Conservation (phyloP, 345 rosid species). For the Gossypium raimondii region DNA sequence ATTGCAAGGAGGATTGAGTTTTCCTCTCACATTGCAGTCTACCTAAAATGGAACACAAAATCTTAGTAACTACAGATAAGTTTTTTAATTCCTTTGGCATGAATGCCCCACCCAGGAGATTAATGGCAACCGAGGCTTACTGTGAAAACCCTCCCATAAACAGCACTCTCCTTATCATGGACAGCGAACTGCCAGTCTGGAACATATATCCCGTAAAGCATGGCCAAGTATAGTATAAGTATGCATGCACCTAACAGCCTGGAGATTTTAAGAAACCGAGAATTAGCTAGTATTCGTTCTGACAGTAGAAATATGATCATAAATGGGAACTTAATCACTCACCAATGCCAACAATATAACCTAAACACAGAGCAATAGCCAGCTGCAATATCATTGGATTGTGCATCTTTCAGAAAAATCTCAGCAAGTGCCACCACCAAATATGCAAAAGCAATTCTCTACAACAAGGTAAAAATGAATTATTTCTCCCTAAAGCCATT, state of each 20-base stretch:
- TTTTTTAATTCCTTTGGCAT: neutral
- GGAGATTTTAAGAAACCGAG: slow-evolving; percentile 21
- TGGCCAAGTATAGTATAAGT: slow-evolving; percentile 48
- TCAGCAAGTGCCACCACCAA: slow-evolving; percentile 61
- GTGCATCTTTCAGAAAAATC: slow-evolving; percentile 44
- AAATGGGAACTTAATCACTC: slow-evolving; percentile 3
- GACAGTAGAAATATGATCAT: neutral
- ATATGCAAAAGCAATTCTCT: slow-evolving; percentile 93
- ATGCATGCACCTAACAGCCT: slow-evolving; percentile 66
- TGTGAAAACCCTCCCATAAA: slow-evolving; percentile 54
- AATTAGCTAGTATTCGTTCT: neutral
- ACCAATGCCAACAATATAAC: slow-evolving; percentile 71
- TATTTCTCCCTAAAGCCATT: neutral
- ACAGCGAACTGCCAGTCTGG: slow-evolving; percentile 80
- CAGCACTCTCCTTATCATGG: slow-evolving; percentile 35
- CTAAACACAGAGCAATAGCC: slow-evolving; percentile 48
- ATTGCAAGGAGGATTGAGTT: slow-evolving; percentile 80
- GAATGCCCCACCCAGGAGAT: neutral
- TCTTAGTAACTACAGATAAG: neutral
- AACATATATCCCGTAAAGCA: slow-evolving; percentile 56
- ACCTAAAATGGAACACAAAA: slow-evolving; percentile 40
- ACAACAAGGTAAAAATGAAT: slow-evolving; percentile 5
- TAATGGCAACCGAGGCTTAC: slow-evolving; percentile 34
- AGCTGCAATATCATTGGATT: slow-evolving; percentile 27
- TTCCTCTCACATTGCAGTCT: slow-evolving; percentile 67